Evolutionary conservation across 1,284 basidiomycete species (phyloP), one percentile per base, ranked within the genome.

Genomic region (Peniophora sp.): DNA sequence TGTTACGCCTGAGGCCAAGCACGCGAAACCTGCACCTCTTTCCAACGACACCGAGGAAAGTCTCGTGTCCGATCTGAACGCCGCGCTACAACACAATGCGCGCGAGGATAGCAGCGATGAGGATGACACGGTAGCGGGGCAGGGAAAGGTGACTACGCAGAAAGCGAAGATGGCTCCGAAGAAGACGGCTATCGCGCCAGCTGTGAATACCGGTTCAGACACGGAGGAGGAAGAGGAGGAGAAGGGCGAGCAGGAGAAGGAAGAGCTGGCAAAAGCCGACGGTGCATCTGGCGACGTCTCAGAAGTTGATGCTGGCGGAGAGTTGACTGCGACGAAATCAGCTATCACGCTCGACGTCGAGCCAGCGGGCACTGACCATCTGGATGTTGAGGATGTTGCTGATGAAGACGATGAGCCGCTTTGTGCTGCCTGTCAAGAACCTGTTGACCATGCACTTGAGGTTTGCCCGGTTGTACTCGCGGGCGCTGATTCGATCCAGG

Each of bases 331-430:
- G 5, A 32, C 27, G 27, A 32, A 32, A 32, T 32, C 27, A 5
- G 12, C 27, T 12, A 32, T 32, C 27, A 32, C 27, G 12, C 27
- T 32, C 27, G 12, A 32, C 27, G 27, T 32, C 27, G 27, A 32
- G 16, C n/a, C 38, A 5, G 38, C n/a, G n/a, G 38, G n/a, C 38
- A 8, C 19, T 16, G n/a, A n/a, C 38, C n/a, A 41, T 8, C 16
- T 41, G 38, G 38, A 41, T 16, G 6, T 16, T 20, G 38, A n/a
- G 8, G 38, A 20, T 16, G 8, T 41, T 41, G 38, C 19, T 16
- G 38, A 41, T 23, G 44, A 48, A 16, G 53, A 41, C n/a, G 55
- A 63, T 46, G 64, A 66, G 36, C 49, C 52, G 22, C 49, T 57
- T 38, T 47, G 50, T 35, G 36, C 50, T 25, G 51, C 35, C 9